These are phyloP conservation scores for Thelephora terrestris DNA, from an alignment of 1,284 basidiomycete species.

Conservation along the genomic window DNA sequence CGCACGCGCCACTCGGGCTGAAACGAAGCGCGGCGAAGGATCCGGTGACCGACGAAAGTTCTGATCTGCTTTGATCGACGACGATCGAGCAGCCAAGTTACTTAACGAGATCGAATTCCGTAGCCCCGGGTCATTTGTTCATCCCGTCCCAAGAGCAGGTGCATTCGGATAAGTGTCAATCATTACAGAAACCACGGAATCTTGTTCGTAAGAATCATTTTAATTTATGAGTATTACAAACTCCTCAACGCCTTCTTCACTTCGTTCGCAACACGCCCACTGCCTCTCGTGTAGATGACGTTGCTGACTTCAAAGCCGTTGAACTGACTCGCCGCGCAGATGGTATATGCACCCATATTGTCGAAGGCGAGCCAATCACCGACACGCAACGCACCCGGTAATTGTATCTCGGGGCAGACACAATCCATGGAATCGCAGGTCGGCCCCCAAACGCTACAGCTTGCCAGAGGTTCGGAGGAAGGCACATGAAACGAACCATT, in stretches of 20 bases:
- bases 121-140: no score
- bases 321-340: constrained; percentile 67
- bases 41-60: no score
- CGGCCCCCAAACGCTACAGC: constrained; percentile 57
- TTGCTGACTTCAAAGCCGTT: constrained; percentile 47
- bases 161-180: no score
- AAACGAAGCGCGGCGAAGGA: no score
- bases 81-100: no score
- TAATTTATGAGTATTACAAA: constrained; percentile 13
- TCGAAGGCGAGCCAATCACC: constrained; percentile 77
- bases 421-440: constrained; percentile 77
- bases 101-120: no score
- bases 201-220: no score
- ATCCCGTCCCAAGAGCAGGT: no score
- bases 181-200: no score
- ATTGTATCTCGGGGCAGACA: constrained; percentile 36
- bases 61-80: no score
- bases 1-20: no score
- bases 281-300: constrained; percentile 35
- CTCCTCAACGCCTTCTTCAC: constrained; percentile 25
- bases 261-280: constrained; percentile 26
- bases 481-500: constrained; percentile 35
- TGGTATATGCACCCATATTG: constrained; percentile 75
- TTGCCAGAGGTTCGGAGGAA: constrained; percentile 32
- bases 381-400: constrained; percentile 47